These are phyloP conservation scores for Eimeria maxima DNA, from an alignment of 169 alveolate genomes.

Conservation along the genomic window DNA sequence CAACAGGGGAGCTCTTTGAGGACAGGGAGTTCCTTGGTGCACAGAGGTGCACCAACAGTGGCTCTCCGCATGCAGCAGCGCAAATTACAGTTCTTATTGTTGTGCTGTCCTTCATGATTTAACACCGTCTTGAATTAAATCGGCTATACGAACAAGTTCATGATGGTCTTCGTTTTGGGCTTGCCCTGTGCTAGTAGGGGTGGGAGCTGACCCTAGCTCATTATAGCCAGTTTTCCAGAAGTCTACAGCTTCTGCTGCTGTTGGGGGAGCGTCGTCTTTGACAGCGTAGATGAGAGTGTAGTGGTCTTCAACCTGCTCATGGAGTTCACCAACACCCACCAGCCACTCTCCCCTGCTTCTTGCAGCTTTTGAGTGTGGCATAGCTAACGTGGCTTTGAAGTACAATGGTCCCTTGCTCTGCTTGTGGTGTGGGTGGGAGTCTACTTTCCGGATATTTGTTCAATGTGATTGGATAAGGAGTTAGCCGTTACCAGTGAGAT, in stretches of 20 bases:
- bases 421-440: not conserved
- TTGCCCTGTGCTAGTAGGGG: not conserved
- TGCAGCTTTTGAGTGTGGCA: too few species aligned
- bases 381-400: too few species aligned
- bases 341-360: too few species aligned
- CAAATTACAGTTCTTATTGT: too few species aligned
- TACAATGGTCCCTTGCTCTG: not conserved
- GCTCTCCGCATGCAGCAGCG: too few species aligned
- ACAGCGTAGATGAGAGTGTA: slow-evolving; percentile 49
- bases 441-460: too few species aligned
- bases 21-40: too few species aligned
- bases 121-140: not conserved
- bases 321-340: not conserved
- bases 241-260: slow-evolving; percentile 23
- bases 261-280: not conserved
- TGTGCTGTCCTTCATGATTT: too few species aligned
- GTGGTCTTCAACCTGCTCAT: not conserved
- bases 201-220: slow-evolving; percentile 13
- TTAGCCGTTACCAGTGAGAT: not conserved
- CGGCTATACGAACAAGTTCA: not conserved
- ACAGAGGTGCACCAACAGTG: too few species aligned
- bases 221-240: slow-evolving; percentile 39
- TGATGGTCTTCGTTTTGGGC: too few species aligned
- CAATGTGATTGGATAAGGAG: not conserved
- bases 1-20: too few species aligned